Percentiles rank a stretch among this genome's conserved stretches.
These are phyloP conservation scores for Candida pseudoglaebosa DNA, from an alignment of 805 yeast genomes.

Conservation along the genomic window DNA sequence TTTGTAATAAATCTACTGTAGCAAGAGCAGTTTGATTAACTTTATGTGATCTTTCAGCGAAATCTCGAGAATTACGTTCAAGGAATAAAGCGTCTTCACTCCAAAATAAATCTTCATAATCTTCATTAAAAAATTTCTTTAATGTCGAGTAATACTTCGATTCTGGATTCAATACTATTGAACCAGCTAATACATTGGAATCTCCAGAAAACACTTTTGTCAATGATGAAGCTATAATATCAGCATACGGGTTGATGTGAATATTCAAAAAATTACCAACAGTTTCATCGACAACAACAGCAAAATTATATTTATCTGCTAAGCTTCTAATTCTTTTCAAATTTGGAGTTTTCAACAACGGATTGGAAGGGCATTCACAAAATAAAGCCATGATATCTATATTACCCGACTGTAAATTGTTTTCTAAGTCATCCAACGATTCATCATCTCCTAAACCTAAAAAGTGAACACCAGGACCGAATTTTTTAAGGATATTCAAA, in stretches of 20 bases:
- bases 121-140: constrained; percentile 46
- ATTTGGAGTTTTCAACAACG: constrained; percentile 84
- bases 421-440: constrained; percentile 63
- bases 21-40: constrained; percentile 55
- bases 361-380: constrained; percentile 94
- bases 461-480: constrained; percentile 88
- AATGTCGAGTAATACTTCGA: constrained; percentile 48
- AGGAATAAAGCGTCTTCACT: constrained; percentile 89
- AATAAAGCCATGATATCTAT: constrained; percentile 66
- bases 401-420: constrained; percentile 52
- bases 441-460: constrained; percentile 79
- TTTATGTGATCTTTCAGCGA: constrained; percentile 54
- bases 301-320: constrained; percentile 67
- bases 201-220: constrained; percentile 94
- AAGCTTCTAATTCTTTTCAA: constrained; percentile 58
- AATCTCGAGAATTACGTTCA: constrained; percentile 92
- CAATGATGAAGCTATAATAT: constrained; percentile 78
- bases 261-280: constrained; percentile 87
- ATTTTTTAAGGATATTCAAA: constrained; percentile 74
- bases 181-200: constrained; percentile 94
- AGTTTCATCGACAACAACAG: constrained; percentile 88
- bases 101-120: constrained; percentile 77
- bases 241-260: constrained; percentile 78
- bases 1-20: constrained; percentile 50
- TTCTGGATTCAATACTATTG: constrained; percentile 70